phyloP scores from a whole-genome alignment of 495 filamentous ascomycete species.

The Trichodelitschia bisporula region DNA sequence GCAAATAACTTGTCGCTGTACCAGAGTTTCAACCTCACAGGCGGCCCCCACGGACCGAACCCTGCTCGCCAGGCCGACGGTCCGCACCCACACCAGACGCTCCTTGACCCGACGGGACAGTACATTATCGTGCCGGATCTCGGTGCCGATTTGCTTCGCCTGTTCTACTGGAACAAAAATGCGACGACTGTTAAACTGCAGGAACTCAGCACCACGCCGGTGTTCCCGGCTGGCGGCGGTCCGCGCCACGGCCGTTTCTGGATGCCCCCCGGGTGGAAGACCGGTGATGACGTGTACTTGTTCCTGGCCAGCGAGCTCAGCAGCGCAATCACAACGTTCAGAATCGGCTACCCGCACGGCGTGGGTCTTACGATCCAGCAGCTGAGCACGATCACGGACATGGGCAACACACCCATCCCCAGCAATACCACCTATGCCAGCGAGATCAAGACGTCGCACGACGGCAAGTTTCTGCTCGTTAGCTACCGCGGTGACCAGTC shows the following conservation, averaged over 20 bases:
- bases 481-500: no score
- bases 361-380: no score
- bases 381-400: no score
- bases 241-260: constrained; percentile 18
- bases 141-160: constrained; percentile 14
- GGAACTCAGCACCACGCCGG: constrained; percentile 1
- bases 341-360: constrained; percentile 10
- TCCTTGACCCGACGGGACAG: constrained; percentile 16
- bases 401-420: no score
- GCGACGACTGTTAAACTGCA: constrained; percentile 7
- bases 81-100: constrained; percentile 15
- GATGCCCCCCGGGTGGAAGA: neutral
- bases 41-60: no score
- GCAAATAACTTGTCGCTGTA: no score
- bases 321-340: constrained; percentile 11
- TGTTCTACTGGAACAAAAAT: constrained; percentile 12
- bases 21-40: no score
- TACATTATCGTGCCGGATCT: constrained; percentile 19
- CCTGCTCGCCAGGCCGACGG: no score
- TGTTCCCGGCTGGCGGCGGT: no score
- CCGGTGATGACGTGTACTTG: constrained; percentile 1
- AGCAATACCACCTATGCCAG: no score
- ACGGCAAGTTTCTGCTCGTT: no score
- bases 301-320: constrained; percentile 15
- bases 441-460: no score